Conservation (phyloP, 2,329 filamentous ascomycete species). For the Trichoderma breve region DNA sequence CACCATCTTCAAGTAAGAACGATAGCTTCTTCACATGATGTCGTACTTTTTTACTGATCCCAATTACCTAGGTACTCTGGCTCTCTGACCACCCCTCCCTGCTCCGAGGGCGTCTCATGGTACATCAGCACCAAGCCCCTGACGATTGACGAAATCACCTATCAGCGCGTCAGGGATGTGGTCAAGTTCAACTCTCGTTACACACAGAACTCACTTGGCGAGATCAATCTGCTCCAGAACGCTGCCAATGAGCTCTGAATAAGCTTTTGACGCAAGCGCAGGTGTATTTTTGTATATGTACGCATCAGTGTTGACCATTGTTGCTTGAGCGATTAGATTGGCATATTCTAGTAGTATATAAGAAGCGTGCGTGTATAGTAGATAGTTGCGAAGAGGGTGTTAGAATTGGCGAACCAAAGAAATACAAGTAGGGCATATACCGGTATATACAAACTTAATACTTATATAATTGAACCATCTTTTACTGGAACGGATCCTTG, state of each 20-base stretch:
- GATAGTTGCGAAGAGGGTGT: neutral
- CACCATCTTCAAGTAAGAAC: conserved; percentile 29
- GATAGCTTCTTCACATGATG: neutral
- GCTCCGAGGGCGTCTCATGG: conserved; percentile 56
- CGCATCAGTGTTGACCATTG: neutral
- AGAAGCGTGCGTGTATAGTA: neutral
- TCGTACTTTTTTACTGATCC: neutral
- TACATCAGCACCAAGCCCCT: conserved; percentile 47
- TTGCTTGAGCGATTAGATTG: neutral
- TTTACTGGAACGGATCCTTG: neutral
- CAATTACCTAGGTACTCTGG: conserved; percentile 46
- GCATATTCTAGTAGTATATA: neutral
- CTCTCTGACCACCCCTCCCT: conserved; percentile 62
- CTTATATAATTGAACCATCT: neutral
- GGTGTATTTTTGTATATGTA: neutral
- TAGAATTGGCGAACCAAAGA: neutral
- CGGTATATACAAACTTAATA: neutral
- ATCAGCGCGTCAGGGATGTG: conserved; percentile 50
- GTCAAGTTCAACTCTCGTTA: conserved; percentile 56
- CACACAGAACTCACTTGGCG: conserved; percentile 49
- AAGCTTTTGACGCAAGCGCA: neutral
- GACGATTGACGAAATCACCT: conserved; percentile 47
- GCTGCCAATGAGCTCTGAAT: neutral
- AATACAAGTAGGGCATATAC: neutral
- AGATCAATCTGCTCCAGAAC: conserved; percentile 31